Evolutionary conservation across 345 rosid species (phyloP).

Genomic region (Barbarea vulgaris): DNA sequence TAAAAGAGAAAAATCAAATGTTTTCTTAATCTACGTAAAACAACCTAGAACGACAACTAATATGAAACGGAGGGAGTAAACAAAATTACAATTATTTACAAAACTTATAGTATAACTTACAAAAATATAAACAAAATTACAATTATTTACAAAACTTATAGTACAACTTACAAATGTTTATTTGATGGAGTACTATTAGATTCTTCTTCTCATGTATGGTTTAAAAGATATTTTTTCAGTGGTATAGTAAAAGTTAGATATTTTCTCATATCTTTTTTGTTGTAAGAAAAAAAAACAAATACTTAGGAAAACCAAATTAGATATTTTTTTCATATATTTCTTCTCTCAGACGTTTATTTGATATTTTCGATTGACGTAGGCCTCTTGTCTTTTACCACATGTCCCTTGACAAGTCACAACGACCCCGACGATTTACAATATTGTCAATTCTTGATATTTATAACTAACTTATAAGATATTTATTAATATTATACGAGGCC

Average conservation of each 20-base stretch:
- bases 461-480: neutral
- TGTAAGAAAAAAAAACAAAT: neutral
- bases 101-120: neutral
- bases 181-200: neutral
- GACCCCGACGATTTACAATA: neutral
- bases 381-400: conserved; percentile 2
- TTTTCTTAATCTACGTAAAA: too few species aligned
- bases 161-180: neutral
- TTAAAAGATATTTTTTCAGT: neutral
- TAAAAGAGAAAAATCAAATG: too few species aligned
- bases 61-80: too few species aligned
- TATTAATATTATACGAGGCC: neutral
- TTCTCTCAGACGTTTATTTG: conserved; percentile 5
- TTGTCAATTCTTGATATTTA: neutral
- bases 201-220: neutral
- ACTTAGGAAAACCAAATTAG: neutral
- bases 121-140: neutral
- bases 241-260: conserved; percentile 20
- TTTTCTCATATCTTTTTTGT: neutral
- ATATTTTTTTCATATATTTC: conserved; percentile 9
- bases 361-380: conserved; percentile 21
- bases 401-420: conserved; percentile 29
- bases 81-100: too few species aligned
- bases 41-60: too few species aligned
- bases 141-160: too few species aligned